A percentile compares a stretch with the other conserved stretches of the same genome.
Conservation (phyloP, 306 rosid genomes). For the Glycine tomentella region DNA sequence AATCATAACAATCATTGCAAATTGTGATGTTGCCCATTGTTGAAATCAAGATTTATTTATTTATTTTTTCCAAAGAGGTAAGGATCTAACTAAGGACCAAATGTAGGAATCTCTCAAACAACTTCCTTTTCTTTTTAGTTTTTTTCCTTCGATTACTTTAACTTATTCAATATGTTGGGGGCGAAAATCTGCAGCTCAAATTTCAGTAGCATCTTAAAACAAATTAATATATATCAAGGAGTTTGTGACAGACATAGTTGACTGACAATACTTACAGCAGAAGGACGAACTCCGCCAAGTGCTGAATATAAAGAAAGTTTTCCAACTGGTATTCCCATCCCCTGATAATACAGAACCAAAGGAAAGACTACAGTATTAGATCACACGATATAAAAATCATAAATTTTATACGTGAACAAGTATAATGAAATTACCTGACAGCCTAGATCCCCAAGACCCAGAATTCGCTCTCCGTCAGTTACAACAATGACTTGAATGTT, state of each 20-base stretch:
- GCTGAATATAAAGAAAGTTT: slow-evolving; percentile 92
- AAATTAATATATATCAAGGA: slow-evolving; percentile 1
- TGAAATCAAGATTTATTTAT: neutral
- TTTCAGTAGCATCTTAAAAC: slow-evolving; percentile 13
- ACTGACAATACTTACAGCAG: slow-evolving; percentile 69
- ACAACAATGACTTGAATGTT: slow-evolving; percentile 97
- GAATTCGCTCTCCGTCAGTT: slow-evolving; percentile 93
- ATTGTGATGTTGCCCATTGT: too few species aligned
- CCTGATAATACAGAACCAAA: slow-evolving; percentile 57
- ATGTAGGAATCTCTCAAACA: slow-evolving; percentile 19
- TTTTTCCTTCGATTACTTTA: too few species aligned
- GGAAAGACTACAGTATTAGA: neutral
- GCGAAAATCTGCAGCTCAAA: neutral
- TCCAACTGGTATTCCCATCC: slow-evolving; percentile 99
- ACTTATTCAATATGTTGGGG: too few species aligned
- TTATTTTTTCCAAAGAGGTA: neutral
- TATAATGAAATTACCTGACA: slow-evolving; percentile 71
- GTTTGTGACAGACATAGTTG: slow-evolving; percentile 7
- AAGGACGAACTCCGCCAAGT: slow-evolving; percentile 98
- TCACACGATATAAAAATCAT: neutral
- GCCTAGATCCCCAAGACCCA: slow-evolving; percentile 98
- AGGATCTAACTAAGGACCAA: neutral
- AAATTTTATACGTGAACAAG: slow-evolving; percentile 1
- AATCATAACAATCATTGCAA: neutral
- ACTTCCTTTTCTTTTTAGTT: neutral